Evolutionary conservation across 495 filamentous ascomycete species (phyloP), one percentile per base, ranked within the genome.

Genomic region (Bombardia bombarda): DNA sequence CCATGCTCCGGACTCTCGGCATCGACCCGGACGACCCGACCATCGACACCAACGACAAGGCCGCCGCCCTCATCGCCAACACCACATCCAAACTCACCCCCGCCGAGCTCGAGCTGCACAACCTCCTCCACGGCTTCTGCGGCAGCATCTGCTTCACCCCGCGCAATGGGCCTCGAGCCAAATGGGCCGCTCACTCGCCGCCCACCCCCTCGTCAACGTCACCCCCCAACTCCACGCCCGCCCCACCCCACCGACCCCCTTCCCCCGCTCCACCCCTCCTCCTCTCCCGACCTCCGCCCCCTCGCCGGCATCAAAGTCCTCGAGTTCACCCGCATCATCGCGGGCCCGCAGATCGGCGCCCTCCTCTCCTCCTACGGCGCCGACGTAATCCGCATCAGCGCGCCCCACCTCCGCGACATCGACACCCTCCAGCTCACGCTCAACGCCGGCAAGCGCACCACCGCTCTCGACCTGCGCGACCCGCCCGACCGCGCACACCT

Each of bases 361-460:
- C 70, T 73, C 18, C 60, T 80, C 10, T 61, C 69, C 24, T 70
- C 78, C 43, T 76, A 77, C 51, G 76, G 75, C 2, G 76, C 76
- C 25, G 70, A 65, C 16, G 59, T 62, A 4, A 47, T 57, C 19
- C 41, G 50, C 10, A 34, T 57, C 36, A 43, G 44, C 26, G 54
- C 50, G 17, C 48, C 47, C 7, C 47, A 50, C 18, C 31, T 58
- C 13, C 52, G 38, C 7, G 55, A 58, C 26, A 25, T 58, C 23
- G 50, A 42, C 24, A 22, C 47, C 9, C 25, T 52, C 7, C 46
- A 56, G 17, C 31, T 55, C 14, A 51, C 38, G 4, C 46, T 55
- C 22, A 56, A 39, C 32, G 55, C 55, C 0, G 73, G 75, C 32
- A 80, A 82, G 47, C 38, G 25, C 1, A 57, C 50, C 10, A 39